Percentiles rank a stretch among this genome's conserved stretches.
These are phyloP conservation scores for Neonectria punicea DNA, from an alignment of 2,329 filamentous ascomycete species.

Conservation along the genomic window DNA sequence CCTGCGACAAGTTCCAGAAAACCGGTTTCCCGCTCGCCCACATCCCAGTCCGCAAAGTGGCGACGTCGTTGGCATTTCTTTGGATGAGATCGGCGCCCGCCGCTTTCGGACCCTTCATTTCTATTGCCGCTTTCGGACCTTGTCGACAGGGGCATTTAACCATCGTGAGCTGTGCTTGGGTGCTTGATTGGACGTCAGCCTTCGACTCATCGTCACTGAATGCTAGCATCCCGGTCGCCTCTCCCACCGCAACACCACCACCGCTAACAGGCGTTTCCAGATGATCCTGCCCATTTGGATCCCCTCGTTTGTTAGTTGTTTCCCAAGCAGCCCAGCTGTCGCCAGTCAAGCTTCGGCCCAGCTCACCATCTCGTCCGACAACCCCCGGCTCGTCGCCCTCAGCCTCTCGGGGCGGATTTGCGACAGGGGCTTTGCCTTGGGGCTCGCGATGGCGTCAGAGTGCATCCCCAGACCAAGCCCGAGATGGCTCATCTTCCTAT, in stretches of 20 bases:
- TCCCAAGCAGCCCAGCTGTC: slow-evolving; percentile 32
- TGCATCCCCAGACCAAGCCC: slow-evolving; percentile 18
- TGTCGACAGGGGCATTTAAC: slow-evolving; percentile 22
- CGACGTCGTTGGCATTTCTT: slow-evolving; percentile 28
- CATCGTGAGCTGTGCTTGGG: slow-evolving; percentile 19
- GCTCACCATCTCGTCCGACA: slow-evolving; percentile 13
- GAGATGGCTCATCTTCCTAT: slow-evolving; percentile 36
- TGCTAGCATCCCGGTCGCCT: slow-evolving; percentile 24
- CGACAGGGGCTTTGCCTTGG: slow-evolving; percentile 17
- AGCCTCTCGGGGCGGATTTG: slow-evolving; percentile 6
- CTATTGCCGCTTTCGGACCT: slow-evolving; percentile 15
- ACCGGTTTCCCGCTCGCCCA: slow-evolving; percentile 32
- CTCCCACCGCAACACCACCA: slow-evolving; percentile 11
- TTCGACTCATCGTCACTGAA: slow-evolving; percentile 14
- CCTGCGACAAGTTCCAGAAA: slow-evolving; percentile 34
- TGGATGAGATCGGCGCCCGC: slow-evolving; percentile 36
- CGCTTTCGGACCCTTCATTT: slow-evolving; percentile 22
- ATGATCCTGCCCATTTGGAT: slow-evolving; percentile 37
- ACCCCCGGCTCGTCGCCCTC: slow-evolving; percentile 2
- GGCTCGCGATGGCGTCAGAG: slow-evolving; percentile 43
- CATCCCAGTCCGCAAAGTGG: slow-evolving; percentile 26
- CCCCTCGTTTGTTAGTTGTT: slow-evolving; percentile 22
- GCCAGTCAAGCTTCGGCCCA: slow-evolving; percentile 23
- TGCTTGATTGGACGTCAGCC: slow-evolving; percentile 36
- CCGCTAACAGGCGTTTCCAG: slow-evolving; percentile 29